Conservation (phyloP, 305 asterid genomes). For the Fraxinus xanthoxyloides region DNA sequence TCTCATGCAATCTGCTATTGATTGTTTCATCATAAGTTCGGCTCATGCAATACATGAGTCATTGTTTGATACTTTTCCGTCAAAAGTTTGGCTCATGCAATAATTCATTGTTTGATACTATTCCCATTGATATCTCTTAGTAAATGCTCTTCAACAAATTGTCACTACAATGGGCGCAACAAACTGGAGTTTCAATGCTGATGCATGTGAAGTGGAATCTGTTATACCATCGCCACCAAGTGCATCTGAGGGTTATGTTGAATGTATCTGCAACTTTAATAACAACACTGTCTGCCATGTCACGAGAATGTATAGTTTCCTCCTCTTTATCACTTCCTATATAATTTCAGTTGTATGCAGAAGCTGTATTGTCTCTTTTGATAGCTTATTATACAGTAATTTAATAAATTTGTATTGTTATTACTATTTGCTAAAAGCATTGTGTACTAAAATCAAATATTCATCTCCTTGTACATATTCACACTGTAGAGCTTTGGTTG, state of each 20-base stretch:
- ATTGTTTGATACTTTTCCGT: neutral
- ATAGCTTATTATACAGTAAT: neutral
- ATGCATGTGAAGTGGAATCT: slow-evolving; percentile 50
- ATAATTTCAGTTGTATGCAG: neutral
- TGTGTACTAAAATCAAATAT: neutral
- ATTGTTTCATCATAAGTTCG: neutral
- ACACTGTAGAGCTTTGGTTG: neutral
- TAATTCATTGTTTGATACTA: neutral
- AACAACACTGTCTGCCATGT: slow-evolving; percentile 65
- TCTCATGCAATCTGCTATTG: neutral
- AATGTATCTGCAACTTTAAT: slow-evolving; percentile 51
- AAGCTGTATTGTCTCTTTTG: neutral
- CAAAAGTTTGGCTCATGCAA: neutral
- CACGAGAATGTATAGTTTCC: slow-evolving; percentile 45
- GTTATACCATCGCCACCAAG: slow-evolving; percentile 42
- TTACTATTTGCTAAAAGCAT: neutral
- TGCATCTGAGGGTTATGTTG: slow-evolving; percentile 47
- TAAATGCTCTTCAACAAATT: slow-evolving; percentile 63
- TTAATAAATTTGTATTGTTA: neutral
- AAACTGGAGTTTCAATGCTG: slow-evolving; percentile 61
- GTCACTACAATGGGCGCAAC: slow-evolving; percentile 73
- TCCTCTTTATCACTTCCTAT: slow-evolving; percentile 8
- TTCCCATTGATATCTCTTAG: slow-evolving; percentile 28
- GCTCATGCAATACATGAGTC: neutral
- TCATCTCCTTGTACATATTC: neutral